Evolutionary conservation across 306 rosid species (phyloP), one percentile per base, ranked within the genome.

Genomic region (Acacia confusa): DNA sequence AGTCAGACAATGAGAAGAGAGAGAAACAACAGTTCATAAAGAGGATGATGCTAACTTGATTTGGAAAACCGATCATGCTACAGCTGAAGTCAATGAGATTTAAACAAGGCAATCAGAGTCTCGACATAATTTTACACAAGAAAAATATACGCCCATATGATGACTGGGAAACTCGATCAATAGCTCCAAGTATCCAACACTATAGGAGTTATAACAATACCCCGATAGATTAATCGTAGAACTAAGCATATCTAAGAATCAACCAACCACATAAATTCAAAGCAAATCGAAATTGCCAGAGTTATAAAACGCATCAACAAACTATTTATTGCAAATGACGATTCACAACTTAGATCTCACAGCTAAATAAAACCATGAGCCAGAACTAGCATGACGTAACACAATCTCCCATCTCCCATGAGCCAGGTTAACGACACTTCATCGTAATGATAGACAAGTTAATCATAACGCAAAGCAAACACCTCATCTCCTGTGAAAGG

Each of bases 131-230:
- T 32, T 78, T 78, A 72, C 47, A 73, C 25, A 6, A 60, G 67
- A 32, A 19, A 84, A 44, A 32, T 60, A 16, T 58, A 75, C 70
- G 81, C 41, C 38, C 15, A n/a, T 52, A 38, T 64, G 61, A 74
- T 32, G 40, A 53, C 53, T 12, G 57, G 38, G 17, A 43, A 40
- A 55, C 47, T 41, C 50, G 47, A 32, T 30, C 2, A 2, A 4
- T 40, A 70, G 50, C 65, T 70, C 57, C 82, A 57, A 63, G 66
- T 60, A 70, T 63, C 68, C 84, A 72, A 70, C 74, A 38, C 44
- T 9, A 74, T 9, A 43, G 15, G 34, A 60, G 36, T 8, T 32
- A 28, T 17, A 27, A 61, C 68, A 53, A 57, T 28, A 66, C 34
- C 36, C 30, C 70, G 41, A 8, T 53, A 83, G 63, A 79, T 32